Percentiles rank a stretch among this genome's conserved stretches.
phyloP scores from a whole-genome alignment of 495 filamentous ascomycete genomes.

The Penicillium daleae region DNA sequence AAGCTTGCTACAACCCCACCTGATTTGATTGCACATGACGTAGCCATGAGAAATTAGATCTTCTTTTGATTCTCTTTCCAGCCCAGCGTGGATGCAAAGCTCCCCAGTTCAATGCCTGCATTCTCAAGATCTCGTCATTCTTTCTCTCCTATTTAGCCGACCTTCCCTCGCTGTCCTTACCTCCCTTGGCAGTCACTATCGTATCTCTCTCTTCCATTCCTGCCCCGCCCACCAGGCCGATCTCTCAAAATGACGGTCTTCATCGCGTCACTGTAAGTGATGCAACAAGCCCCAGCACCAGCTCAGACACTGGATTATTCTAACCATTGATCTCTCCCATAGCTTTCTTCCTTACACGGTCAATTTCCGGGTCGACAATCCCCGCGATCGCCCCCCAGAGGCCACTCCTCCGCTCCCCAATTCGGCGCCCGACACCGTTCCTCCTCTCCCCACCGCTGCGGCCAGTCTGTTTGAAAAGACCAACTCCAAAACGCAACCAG shows the following conservation, averaged over 20 bases:
- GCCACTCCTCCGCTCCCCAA: slow-evolving; percentile 41
- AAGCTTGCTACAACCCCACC: slow-evolving; percentile 18
- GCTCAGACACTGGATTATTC: slow-evolving; percentile 10
- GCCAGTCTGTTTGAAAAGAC: slow-evolving; percentile 46
- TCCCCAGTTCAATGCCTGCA: slow-evolving; percentile 15
- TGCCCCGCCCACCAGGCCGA: slow-evolving; percentile 14
- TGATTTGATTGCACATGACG: slow-evolving; percentile 43
- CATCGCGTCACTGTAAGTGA: slow-evolving; percentile 78
- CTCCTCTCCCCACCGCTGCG: slow-evolving; percentile 41
- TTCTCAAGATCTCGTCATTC: background rate
- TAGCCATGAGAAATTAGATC: slow-evolving; percentile 43
- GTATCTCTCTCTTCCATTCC: slow-evolving; percentile 10
- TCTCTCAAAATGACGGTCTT: slow-evolving; percentile 74
- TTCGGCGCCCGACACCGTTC: slow-evolving; percentile 28
- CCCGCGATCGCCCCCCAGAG: slow-evolving; percentile 30
- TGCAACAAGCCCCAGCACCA: slow-evolving; percentile 7
- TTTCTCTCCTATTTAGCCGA: background rate
- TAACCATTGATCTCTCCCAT: background rate
- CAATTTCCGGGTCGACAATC: slow-evolving; percentile 62
- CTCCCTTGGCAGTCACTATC: background rate
- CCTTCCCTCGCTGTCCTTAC: background rate
- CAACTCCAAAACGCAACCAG: slow-evolving; percentile 42
- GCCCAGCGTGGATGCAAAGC: background rate
- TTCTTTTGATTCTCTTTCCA: slow-evolving; percentile 33
- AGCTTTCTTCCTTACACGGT: slow-evolving; percentile 92